Conservation (phyloP, 192 early-diverging fungal genomes). For the Nowakowskiella sp. region DNA sequence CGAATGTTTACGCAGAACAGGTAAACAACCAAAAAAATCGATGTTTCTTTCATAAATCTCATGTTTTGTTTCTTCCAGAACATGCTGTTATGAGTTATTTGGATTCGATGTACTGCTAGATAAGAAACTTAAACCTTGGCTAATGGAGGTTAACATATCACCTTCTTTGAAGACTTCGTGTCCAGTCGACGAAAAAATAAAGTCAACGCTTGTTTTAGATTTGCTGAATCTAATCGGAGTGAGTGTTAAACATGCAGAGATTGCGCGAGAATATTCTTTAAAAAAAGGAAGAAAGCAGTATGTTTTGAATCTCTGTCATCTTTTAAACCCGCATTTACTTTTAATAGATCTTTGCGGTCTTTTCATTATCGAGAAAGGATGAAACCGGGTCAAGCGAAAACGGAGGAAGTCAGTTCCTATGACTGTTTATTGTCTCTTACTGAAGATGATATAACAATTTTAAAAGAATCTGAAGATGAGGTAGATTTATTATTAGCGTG, state of each 20-base stretch:
- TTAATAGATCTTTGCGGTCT: neutral
- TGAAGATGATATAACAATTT: slow-evolving; percentile 17
- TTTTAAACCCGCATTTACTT: neutral
- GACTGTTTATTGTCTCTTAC: slow-evolving; percentile 21
- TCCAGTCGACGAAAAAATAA: slow-evolving; percentile 30
- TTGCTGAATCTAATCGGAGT: slow-evolving; percentile 40
- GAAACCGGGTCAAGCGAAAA: slow-evolving; percentile 5
- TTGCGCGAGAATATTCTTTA: neutral
- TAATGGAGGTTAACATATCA: slow-evolving; percentile 18
- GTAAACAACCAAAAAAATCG: too few relatives aligned
- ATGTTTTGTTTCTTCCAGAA: neutral
- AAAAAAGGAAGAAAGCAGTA: neutral
- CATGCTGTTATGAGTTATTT: slow-evolving; percentile 18
- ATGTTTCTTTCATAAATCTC: neutral
- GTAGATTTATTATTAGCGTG: slow-evolving; percentile 6
- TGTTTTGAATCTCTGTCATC: neutral
- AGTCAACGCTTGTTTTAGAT: slow-evolving; percentile 27
- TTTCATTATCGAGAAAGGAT: slow-evolving; percentile 3
- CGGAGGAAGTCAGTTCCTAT: neutral
- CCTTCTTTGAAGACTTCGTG: slow-evolving; percentile 24
- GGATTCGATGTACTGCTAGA: slow-evolving; percentile 21
- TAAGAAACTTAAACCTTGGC: slow-evolving; percentile 12
- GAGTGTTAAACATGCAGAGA: slow-evolving; percentile 18
- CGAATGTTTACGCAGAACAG: slow-evolving; percentile 19
- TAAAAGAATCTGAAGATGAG: slow-evolving; percentile 39